Evolutionary conservation across 2,329 filamentous ascomycete species (phyloP).

Genomic region (Stromatinia cepivora): DNA sequence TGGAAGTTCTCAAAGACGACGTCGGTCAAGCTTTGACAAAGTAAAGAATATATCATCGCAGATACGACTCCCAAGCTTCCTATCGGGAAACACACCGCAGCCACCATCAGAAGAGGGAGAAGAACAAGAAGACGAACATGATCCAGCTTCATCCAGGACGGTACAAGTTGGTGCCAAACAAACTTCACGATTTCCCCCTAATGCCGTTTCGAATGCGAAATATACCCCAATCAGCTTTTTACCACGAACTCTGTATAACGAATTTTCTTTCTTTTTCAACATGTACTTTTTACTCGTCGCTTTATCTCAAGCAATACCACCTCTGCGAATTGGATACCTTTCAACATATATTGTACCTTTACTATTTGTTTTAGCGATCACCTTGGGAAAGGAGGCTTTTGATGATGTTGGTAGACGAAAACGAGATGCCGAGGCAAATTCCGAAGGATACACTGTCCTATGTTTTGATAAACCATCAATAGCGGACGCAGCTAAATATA

Average conservation of each 20-base stretch:
- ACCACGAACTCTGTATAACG: conserved; percentile 92
- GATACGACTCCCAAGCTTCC: conserved; percentile 67
- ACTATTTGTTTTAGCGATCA: conserved; percentile 88
- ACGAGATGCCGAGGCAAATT: conserved; percentile 90
- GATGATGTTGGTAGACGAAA: conserved; percentile 87
- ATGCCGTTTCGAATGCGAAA: conserved; percentile 94
- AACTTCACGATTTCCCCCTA: conserved; percentile 76
- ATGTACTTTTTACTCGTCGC: conserved; percentile 97
- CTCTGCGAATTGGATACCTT: conserved; percentile 88
- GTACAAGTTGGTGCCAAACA: conserved; percentile 76
- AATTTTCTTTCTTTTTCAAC: conserved; percentile 99
- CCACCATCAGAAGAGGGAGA: conserved; percentile 39
- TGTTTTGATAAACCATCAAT: conserved; percentile 62
- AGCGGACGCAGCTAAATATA: conserved; percentile 39
- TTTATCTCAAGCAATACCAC: conserved; percentile 86
- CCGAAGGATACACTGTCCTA: conserved; percentile 81
- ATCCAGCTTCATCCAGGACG: conserved; percentile 69
- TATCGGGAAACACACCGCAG: conserved; percentile 46
- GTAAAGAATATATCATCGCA: conserved; percentile 53
- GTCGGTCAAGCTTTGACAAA: conserved; percentile 44
- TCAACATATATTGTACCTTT: conserved; percentile 92
- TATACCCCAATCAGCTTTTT: conserved; percentile 95
- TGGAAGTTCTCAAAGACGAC: conserved; percentile 28
- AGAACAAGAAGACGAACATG: conserved; percentile 55
- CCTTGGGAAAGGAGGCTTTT: conserved; percentile 90